Percentiles rank a stretch among this genome's conserved stretches.
These are phyloP conservation scores for Globisporangium perplexum DNA, from an alignment of 352 stramenopile species.

Conservation along the genomic window DNA sequence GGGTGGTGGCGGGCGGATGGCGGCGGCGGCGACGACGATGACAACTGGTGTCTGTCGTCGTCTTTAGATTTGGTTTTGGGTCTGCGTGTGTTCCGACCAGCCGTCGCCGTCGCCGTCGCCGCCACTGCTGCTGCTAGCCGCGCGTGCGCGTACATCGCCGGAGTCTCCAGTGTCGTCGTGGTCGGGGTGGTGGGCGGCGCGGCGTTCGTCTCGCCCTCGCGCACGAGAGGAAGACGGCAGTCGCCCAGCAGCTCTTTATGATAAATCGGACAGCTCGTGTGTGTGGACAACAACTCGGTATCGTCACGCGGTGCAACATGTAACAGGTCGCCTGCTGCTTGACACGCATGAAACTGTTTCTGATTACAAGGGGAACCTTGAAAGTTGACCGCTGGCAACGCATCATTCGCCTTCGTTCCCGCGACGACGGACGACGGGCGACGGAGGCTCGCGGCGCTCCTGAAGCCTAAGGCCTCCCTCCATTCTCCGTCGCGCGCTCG, in stretches of 20 bases:
- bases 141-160: background rate
- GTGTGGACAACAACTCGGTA: too few species aligned
- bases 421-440: too few species aligned
- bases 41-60: constrained; percentile 13
- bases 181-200: background rate
- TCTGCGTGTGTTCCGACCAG: too few species aligned
- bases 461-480: too few species aligned
- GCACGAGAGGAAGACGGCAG: background rate
- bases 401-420: too few species aligned
- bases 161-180: constrained; percentile 1
- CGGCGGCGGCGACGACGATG: background rate
- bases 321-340: too few species aligned
- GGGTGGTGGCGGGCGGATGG: background rate
- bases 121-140: background rate
- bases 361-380: background rate
- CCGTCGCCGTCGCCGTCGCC: too few species aligned
- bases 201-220: background rate
- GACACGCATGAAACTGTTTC: background rate
- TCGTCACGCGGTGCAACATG: too few species aligned
- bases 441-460: background rate
- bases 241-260: background rate
- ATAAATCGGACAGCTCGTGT: constrained; percentile 3
- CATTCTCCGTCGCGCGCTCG: background rate
- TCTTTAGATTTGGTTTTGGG: constrained; percentile 1
- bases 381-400: too few species aligned